Base-by-base conservation (phyloP, 805 yeast species). In the Candida stauntonica region DNA sequence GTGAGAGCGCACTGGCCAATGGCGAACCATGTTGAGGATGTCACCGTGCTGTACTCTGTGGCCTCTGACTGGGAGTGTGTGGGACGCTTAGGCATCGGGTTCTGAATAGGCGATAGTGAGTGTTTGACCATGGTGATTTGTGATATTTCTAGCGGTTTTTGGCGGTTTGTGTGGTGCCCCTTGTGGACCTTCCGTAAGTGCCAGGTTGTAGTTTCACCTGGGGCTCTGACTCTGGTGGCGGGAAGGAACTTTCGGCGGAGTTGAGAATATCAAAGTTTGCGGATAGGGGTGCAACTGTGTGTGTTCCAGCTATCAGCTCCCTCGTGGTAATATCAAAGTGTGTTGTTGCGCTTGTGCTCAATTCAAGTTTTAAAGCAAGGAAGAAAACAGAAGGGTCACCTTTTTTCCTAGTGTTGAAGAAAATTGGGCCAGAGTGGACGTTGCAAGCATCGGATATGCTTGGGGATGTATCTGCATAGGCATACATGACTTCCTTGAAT, bases 1-100 rank as follows among this genome's bases (percentile, higher is more conserved):
- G 51, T 29, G n/a, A 41, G 20, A 7, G 57, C 57, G 28, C 57
- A 53, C 27, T 42, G 41, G 1, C 50, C 57, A 14, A 53, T 51
- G 29, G 44, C 41, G 18, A 32, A 31, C 57, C 57, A 53, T 4
- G 56, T 51, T 20, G 48, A 31, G 4, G 48, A 38, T 5, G 52
- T 38, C 4, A 43, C 47, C 4, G 38, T 11, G 7, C 42, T 42
- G 26, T 38, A 46, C 19, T 49, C 41, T 1, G 38, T 29, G 5
- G 36, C 26, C n/a, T 38, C 41, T 3, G 45, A 26, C 20, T 33
- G 33, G 8, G 30, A 35, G 5, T 42, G 38, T 3, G 47, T 29
- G 4, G 30, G 46, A 29, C 55, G 51, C 35, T 51, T 51, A 2
- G 44, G 14, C 7, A 46, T 29, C 4, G 50, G 48, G 39, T 42